A percentile compares a stretch with the other conserved stretches of the same genome.
Evolutionary conservation across 345 rosid species (phyloP).

Genomic region (Pugionium dolabratum): DNA sequence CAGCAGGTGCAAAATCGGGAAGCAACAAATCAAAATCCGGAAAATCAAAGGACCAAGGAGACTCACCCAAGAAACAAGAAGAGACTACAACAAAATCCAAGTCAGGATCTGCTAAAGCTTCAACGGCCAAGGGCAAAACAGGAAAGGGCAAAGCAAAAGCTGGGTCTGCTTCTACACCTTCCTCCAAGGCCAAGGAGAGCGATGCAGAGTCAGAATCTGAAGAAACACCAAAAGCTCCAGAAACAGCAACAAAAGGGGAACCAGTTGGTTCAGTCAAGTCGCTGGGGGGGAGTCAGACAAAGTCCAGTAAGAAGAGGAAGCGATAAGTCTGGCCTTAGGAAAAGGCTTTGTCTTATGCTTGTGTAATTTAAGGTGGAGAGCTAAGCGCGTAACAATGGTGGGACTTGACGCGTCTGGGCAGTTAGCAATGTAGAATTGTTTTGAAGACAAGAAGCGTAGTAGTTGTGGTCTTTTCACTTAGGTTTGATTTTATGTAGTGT

Average conservation of each 20-base stretch:
- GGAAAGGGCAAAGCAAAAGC: slow-evolving; percentile 52
- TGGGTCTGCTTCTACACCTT: slow-evolving; percentile 38
- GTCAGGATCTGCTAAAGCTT: slow-evolving; percentile 45
- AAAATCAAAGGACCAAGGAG: slow-evolving; percentile 50
- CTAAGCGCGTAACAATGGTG: slow-evolving; percentile 14
- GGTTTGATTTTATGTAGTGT: slow-evolving; percentile 30
- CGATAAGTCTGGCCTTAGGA: slow-evolving; percentile 41
- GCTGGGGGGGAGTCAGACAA: slow-evolving; percentile 47
- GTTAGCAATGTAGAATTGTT: slow-evolving; percentile 36
- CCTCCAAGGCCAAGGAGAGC: slow-evolving; percentile 52
- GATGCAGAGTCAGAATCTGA: slow-evolving; percentile 50
- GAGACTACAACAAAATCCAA: slow-evolving; percentile 46
- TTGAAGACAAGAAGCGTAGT: slow-evolving; percentile 31
- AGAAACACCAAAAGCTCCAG: slow-evolving; percentile 48
- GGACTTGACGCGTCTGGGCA: slow-evolving; percentile 19
- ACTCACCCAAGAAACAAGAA: slow-evolving; percentile 47
- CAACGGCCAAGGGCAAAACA: slow-evolving; percentile 47
- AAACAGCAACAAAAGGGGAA: slow-evolving; percentile 49
- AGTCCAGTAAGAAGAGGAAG: slow-evolving; percentile 64
- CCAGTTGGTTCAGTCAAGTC: slow-evolving; percentile 47
- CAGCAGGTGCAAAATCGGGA: slow-evolving; percentile 44
- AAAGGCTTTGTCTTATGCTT: slow-evolving; percentile 9
- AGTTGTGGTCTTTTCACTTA: slow-evolving; percentile 13
- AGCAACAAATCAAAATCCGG: slow-evolving; percentile 54
- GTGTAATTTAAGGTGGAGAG: slow-evolving; percentile 31